Percentiles rank a stretch among this genome's conserved stretches.
phyloP scores from a whole-genome alignment of 495 filamentous ascomycete genomes.

The Neurospora sp. region DNA sequence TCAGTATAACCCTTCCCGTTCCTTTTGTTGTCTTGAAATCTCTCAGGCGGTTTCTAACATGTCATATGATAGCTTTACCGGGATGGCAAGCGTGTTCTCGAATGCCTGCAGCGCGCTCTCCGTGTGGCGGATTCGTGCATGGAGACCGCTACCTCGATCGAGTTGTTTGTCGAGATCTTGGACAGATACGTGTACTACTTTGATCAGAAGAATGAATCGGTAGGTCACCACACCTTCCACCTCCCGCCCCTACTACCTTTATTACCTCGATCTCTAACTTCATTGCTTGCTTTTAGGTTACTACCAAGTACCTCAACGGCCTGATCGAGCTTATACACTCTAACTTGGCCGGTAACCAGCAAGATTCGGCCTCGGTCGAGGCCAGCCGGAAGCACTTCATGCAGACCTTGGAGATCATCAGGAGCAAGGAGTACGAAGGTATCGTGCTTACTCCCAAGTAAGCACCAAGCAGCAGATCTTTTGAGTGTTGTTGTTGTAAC shows the following conservation, averaged over 20 bases:
- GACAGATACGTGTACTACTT: conserved; percentile 99
- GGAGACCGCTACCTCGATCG: conserved; percentile 96
- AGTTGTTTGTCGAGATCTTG: conserved; percentile 95
- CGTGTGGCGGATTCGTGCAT: conserved; percentile 97
- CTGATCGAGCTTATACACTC: conserved; percentile 97
- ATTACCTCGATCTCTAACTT: background rate
- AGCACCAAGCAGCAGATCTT: conserved; percentile 4
- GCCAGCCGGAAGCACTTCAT: conserved; percentile 85
- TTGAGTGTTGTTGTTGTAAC: background rate
- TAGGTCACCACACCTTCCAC: too few species aligned
- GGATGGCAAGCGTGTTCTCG: conserved; percentile 91
- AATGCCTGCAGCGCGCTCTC: conserved; percentile 90
- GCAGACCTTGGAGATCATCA: conserved; percentile 87
- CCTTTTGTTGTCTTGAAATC: background rate
- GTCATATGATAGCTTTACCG: conserved; percentile 66
- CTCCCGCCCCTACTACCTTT: too few species aligned
- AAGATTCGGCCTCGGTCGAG: conserved; percentile 71
- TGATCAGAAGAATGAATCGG: conserved; percentile 96
- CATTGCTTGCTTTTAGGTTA: conserved; percentile 48
- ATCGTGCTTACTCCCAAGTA: conserved; percentile 67
- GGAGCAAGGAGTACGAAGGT: conserved; percentile 83
- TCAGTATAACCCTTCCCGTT: conserved; percentile 36
- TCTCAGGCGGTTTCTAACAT: conserved; percentile 1
- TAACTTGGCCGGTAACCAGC: conserved; percentile 70
- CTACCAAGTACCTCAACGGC: conserved; percentile 94